A percentile compares a stretch with the other conserved stretches of the same genome.
phyloP scores from a whole-genome alignment of 352 stramenopile species.

The Pythium aristosporum region DNA sequence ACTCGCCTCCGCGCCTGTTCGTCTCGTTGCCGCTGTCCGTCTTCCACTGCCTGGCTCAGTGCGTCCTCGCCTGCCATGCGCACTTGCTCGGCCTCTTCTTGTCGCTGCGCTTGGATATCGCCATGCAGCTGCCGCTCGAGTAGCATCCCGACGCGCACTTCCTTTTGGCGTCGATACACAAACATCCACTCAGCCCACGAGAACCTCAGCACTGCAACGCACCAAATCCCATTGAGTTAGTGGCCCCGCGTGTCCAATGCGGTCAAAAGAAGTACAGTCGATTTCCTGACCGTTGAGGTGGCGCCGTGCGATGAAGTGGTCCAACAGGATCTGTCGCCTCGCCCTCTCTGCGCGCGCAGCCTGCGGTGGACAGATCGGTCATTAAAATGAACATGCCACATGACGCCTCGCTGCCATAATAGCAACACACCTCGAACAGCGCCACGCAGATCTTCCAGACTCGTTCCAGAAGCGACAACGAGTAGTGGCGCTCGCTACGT shows the following conservation, averaged over 20 bases:
- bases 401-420: neutral
- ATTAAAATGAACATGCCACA: neutral
- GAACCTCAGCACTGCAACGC: slow-evolving; percentile 7
- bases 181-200: slow-evolving; percentile 37
- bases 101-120: slow-evolving; percentile 32
- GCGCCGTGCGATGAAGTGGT: slow-evolving; percentile 33
- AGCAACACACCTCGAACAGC: slow-evolving; percentile 36
- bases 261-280: neutral
- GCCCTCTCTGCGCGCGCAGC: slow-evolving; percentile 30
- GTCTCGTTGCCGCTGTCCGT: slow-evolving; percentile 20
- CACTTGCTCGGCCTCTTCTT: slow-evolving; percentile 29
- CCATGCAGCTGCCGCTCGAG: slow-evolving; percentile 42
- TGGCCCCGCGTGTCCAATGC: neutral
- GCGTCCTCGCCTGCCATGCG: slow-evolving; percentile 54
- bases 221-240: neutral
- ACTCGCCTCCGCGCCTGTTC: slow-evolving; percentile 38
- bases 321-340: slow-evolving; percentile 26
- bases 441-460: slow-evolving; percentile 18
- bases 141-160: slow-evolving; percentile 39
- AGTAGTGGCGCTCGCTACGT: slow-evolving; percentile 31
- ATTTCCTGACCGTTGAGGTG: slow-evolving; percentile 35
- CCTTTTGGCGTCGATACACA: slow-evolving; percentile 42
- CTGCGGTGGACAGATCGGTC: slow-evolving; percentile 18
- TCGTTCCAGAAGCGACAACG: neutral
- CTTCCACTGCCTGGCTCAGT: slow-evolving; percentile 33